phyloP scores from a whole-genome alignment of 108 stramenopile genomes.

The Skeletonema grethae region DNA sequence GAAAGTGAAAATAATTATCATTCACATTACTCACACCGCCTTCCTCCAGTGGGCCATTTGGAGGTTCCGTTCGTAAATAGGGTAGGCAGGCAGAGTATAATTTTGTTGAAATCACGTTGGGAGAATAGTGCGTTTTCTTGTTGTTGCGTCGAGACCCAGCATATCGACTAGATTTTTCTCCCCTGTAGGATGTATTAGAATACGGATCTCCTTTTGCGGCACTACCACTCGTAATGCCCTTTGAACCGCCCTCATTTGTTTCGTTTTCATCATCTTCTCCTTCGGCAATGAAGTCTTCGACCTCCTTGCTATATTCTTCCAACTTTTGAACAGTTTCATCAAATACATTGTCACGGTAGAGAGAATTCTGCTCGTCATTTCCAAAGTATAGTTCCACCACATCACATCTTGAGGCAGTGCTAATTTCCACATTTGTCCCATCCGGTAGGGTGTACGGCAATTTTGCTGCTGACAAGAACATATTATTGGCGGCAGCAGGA shows the following conservation, averaged over 20 bases:
- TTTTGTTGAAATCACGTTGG: conserved; percentile 32
- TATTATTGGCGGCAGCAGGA: conserved; percentile 31
- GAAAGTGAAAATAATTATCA: conserved; percentile 26
- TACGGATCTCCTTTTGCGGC: conserved; percentile 34
- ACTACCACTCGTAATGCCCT: background rate
- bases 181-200: conserved; percentile 37
- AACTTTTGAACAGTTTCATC: conserved; percentile 26
- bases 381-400: conserved; percentile 71
- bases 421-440: conserved; percentile 72
- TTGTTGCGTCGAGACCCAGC: conserved; percentile 4
- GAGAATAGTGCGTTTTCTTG: conserved; percentile 21
- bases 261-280: conserved; percentile 18
- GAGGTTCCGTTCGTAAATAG: conserved; percentile 33
- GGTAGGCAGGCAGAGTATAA: conserved; percentile 43
- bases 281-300: conserved; percentile 27
- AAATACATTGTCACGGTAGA: conserved; percentile 47
- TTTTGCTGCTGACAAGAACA: conserved; percentile 60
- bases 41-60: conserved; percentile 12
- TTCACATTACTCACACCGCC: conserved; percentile 1
- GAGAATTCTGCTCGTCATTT: conserved; percentile 29
- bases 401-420: conserved; percentile 63
- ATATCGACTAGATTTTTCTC: conserved; percentile 35
- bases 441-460: conserved; percentile 72
- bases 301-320: conserved; percentile 21
- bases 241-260: conserved; percentile 19